Conservation (phyloP, 2,329 filamentous ascomycete genomes). For the Remersonia thermophila region DNA sequence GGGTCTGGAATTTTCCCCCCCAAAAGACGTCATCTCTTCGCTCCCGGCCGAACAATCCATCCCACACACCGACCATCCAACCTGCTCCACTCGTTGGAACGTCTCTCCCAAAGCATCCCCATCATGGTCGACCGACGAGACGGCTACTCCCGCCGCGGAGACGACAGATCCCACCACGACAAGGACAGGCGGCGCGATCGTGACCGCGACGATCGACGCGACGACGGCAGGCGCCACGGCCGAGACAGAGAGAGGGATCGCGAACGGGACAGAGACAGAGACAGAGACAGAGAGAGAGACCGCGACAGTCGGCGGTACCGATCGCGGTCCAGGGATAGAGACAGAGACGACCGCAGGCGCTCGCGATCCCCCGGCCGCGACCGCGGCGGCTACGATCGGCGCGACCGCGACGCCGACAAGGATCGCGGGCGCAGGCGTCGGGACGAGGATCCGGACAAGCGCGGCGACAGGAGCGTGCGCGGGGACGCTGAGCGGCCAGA, state of each 20-base stretch:
- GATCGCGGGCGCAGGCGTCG: slow-evolving; percentile 3
- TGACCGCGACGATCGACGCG: slow-evolving; percentile 7
- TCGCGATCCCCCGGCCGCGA: slow-evolving; percentile 8
- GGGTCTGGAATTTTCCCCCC: slow-evolving; percentile 6
- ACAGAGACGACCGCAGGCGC: slow-evolving; percentile 6
- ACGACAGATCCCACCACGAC: slow-evolving; percentile 9
- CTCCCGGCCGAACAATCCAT: too few species aligned
- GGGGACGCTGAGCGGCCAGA: slow-evolving; percentile 3
- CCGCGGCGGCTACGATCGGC: slow-evolving; percentile 15
- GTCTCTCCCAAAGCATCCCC: neutral
- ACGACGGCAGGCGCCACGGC: slow-evolving; percentile 4
- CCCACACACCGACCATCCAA: neutral
- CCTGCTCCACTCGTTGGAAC: too few species aligned
- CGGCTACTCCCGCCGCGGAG: slow-evolving; percentile 10
- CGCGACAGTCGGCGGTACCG: slow-evolving; percentile 11
- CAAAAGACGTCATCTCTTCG: slow-evolving; percentile 8
- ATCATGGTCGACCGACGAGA: slow-evolving; percentile 11
- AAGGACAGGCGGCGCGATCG: slow-evolving; percentile 10
- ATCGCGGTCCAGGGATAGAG: slow-evolving; percentile 6
- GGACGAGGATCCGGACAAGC: slow-evolving; percentile 2
- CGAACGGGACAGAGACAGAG: slow-evolving; percentile 2
- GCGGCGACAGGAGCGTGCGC: slow-evolving; percentile 7
- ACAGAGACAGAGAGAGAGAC: slow-evolving; percentile 4
- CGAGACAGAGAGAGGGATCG: slow-evolving; percentile 17
- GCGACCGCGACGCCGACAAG: slow-evolving; percentile 1